These are phyloP conservation scores for Floccularia luteovirens DNA, from an alignment of 768 basidiomycete genomes.

Conservation along the genomic window DNA sequence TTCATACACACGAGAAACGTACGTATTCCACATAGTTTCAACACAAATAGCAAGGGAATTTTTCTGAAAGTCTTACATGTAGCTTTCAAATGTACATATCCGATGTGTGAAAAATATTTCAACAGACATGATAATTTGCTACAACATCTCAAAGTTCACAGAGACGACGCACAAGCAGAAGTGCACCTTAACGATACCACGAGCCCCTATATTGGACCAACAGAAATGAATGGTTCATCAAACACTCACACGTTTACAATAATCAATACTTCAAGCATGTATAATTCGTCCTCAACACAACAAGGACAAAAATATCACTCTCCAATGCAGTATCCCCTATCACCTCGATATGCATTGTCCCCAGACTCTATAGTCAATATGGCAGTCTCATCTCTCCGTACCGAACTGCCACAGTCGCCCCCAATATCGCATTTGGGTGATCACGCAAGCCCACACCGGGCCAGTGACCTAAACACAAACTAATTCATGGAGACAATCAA, in stretches of 20 bases:
- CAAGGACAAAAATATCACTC: constrained; percentile 9
- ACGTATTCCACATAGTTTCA: too few relatives aligned
- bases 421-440: too few relatives aligned
- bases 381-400: constrained; percentile 36
- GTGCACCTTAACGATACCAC: background rate
- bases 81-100: constrained; percentile 71
- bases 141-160: constrained; percentile 72
- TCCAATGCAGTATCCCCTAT: constrained; percentile 5
- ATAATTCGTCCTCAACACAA: constrained; percentile 7
- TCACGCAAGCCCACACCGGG: too few relatives aligned
- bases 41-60: too few relatives aligned
- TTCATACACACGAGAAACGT: constrained; percentile 78
- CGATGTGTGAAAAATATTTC: constrained; percentile 64
- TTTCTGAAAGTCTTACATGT: constrained; percentile 8
- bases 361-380: constrained; percentile 27
- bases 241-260: constrained; percentile 2
- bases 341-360: constrained; percentile 14
- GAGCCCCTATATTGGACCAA: constrained; percentile 5
- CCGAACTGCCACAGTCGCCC: constrained; percentile 28
- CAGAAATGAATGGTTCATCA: background rate
- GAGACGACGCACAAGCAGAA: constrained; percentile 17
- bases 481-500: too few relatives aligned
- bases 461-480: too few relatives aligned
- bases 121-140: constrained; percentile 76
- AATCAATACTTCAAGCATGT: background rate